Evolutionary conservation across 2,329 filamentous ascomycete species (phyloP), one percentile per base, ranked within the genome.

Genomic region (Cercospora citrullina): DNA sequence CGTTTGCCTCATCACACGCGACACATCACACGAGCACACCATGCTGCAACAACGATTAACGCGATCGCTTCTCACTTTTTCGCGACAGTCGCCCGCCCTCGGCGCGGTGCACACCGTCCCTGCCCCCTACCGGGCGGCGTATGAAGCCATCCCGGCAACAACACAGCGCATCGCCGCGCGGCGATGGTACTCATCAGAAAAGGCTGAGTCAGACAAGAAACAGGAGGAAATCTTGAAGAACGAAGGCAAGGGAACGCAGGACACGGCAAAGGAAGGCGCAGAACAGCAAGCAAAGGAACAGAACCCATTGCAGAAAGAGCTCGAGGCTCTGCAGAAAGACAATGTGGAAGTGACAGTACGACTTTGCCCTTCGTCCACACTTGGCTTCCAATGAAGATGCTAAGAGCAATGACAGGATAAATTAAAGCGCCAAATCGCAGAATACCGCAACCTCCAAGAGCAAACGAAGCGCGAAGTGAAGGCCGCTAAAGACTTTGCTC

Each of bases 371-470:
- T 42, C 4, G 10, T 2, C 21, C 26, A n/a, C 23, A 36, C 33
- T n/a, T n/a, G n/a, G 7, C 2, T 30, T 26, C 14, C 16, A 21
- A 21, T 39, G 18, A 18, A 16, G 59, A 23, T 60, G 51, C 31
- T 67, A 26, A 53, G 63, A 18, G 14, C 33, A 45, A 57, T 30
- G 7, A 48, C 74, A 98, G 95, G 95, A 98, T 83, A 95, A 93
- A 84, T 96, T 93, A 82, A 87, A 97, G 71, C 94, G 95, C 79
- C 91, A 91, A 65, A 89, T 98, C 72, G 95, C 95, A 82, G 95
- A 99, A 77, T 98, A 96, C 87, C 93, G 93, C 79, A 99, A 98
- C 84, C 91, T 99, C 62, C 94, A 98, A 84, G 93, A 97, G 78
- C 92, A 95, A 78, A 96, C 93, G 53, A 87, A 90, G 80, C 93